phyloP scores from a whole-genome alignment of 305 asterid genomes.

The Rubia balearica region DNA sequence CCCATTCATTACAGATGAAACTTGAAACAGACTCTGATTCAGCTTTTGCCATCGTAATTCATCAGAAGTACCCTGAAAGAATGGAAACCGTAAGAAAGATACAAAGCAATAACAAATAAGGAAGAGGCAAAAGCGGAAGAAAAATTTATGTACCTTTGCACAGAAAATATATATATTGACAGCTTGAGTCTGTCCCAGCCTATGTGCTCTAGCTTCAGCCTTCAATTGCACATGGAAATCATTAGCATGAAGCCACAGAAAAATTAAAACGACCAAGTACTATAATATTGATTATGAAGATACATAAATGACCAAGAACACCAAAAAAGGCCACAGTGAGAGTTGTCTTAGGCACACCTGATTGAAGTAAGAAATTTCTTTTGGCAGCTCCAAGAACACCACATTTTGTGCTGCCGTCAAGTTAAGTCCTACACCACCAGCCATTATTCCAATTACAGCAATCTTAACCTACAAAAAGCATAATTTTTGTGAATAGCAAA shows the following conservation, averaged over 20 bases:
- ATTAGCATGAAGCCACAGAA: conserved; percentile 26
- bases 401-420: conserved; percentile 80
- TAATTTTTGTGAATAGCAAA: conserved; percentile 5
- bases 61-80: conserved; percentile 73
- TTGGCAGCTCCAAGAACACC: conserved; percentile 87
- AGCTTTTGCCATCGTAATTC: conserved; percentile 75
- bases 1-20: conserved; percentile 80
- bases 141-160: conserved; percentile 54
- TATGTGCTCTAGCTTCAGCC: conserved; percentile 98
- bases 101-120: background rate
- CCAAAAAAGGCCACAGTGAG: background rate
- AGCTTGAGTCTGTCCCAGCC: conserved; percentile 79
- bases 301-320: conserved; percentile 8
- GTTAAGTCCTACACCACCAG: conserved; percentile 93
- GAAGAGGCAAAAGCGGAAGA: conserved; percentile 14
- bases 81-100: background rate
- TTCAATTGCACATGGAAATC: conserved; percentile 28
- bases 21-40: conserved; percentile 68
- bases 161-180: conserved; percentile 87
- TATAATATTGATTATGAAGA: background rate
- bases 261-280: background rate
- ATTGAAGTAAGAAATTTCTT: conserved; percentile 56
- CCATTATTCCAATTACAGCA: conserved; percentile 85
- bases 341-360: conserved; percentile 46
- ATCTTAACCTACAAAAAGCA: conserved; percentile 54